phyloP scores from a whole-genome alignment of 129 eudicot species.

The Dittrichia graveolens region DNA sequence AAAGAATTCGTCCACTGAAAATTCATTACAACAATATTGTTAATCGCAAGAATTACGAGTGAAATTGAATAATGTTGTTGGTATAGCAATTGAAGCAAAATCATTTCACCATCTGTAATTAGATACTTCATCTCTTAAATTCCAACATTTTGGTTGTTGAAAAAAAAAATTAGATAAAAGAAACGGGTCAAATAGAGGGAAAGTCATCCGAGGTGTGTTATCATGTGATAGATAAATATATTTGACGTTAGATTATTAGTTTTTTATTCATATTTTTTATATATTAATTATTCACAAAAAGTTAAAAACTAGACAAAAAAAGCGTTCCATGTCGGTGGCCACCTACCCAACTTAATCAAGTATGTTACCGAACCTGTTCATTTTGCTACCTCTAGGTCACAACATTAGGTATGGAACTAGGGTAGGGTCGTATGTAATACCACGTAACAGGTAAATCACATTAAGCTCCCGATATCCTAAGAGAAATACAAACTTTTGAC shows the following conservation, averaged over 20 bases:
- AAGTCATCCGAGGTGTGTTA: no score
- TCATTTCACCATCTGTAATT: neutral
- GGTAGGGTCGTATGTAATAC: neutral
- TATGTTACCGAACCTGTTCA: neutral
- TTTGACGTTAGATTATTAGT: neutral
- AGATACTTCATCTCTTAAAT: no score
- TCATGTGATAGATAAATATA: no score
- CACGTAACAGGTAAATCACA: neutral
- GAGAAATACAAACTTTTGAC: neutral
- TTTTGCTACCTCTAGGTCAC: neutral
- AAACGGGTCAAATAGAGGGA: neutral
- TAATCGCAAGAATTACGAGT: neutral
- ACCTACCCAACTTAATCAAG: neutral
- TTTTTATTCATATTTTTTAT: neutral
- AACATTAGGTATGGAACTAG: neutral
- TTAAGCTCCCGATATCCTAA: neutral
- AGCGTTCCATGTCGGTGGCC: neutral
- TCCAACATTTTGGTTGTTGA: no score
- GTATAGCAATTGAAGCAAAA: neutral
- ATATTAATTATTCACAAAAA: neutral
- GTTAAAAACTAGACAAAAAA: neutral
- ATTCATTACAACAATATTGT: neutral
- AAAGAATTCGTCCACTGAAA: conserved; percentile 77
- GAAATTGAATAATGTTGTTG: neutral
- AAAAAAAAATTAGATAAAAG: neutral